These are phyloP conservation scores for Trichoderma oligosporum DNA, from an alignment of 2,329 filamentous ascomycete genomes.

Conservation along the genomic window DNA sequence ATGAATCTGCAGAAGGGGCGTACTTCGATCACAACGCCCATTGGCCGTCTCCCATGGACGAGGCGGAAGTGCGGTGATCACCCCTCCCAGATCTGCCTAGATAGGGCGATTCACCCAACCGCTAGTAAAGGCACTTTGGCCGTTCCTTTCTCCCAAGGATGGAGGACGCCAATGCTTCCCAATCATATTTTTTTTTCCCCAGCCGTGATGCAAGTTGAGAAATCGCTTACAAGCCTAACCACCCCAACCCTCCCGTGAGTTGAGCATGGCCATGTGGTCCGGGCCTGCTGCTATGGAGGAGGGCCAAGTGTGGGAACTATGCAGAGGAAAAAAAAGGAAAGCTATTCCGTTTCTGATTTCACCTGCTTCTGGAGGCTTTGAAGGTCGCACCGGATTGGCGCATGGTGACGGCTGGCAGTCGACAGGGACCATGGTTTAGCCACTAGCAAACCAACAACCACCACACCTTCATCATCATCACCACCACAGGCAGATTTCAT, in stretches of 20 bases:
- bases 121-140: neutral
- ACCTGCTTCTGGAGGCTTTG: constrained; percentile 17
- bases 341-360: constrained; percentile 16
- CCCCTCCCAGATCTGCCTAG: constrained; percentile 12
- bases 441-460: constrained; percentile 10
- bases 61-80: constrained; percentile 17
- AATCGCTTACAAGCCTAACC: constrained; percentile 5
- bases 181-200: neutral
- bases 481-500: neutral
- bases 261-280: constrained; percentile 16
- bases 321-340: no score
- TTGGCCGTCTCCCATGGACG: constrained; percentile 3
- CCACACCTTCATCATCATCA: neutral
- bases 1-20: constrained; percentile 8
- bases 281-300: constrained; percentile 6
- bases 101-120: constrained; percentile 2
- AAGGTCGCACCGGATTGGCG: constrained; percentile 13
- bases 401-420: constrained; percentile 3
- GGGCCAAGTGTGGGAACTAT: neutral
- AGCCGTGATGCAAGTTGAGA: constrained; percentile 8
- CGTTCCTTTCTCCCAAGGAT: neutral
- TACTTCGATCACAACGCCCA: neutral
- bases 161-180: neutral
- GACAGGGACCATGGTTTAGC: constrained; percentile 9
- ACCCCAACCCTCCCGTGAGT: no score